These are phyloP conservation scores for Westerdykella aurantiaca DNA, from an alignment of 2,329 filamentous ascomycete species.

Conservation along the genomic window DNA sequence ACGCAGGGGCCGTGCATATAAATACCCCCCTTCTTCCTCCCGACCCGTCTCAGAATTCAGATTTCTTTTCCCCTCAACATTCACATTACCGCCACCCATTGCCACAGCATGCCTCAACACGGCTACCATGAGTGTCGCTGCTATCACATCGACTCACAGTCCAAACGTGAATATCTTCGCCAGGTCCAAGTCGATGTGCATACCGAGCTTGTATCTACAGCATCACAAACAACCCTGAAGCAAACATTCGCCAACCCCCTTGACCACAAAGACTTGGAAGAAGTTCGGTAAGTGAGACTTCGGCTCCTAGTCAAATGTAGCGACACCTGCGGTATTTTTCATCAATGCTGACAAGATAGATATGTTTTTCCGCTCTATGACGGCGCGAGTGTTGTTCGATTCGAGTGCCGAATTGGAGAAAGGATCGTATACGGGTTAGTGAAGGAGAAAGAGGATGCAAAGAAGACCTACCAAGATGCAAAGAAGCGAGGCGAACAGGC, in stretches of 20 bases:
- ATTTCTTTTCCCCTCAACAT: neutral
- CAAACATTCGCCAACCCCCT: slow-evolving; percentile 58
- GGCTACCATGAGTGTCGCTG: slow-evolving; percentile 11
- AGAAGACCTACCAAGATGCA: slow-evolving; percentile 53
- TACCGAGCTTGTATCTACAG: slow-evolving; percentile 53
- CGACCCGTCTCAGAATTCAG: neutral
- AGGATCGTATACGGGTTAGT: slow-evolving; percentile 58
- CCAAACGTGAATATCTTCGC: slow-evolving; percentile 43
- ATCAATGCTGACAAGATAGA: slow-evolving; percentile 3
- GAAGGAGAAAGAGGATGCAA: slow-evolving; percentile 57
- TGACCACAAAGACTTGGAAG: slow-evolving; percentile 37
- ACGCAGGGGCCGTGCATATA: neutral
- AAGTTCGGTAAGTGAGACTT: slow-evolving; percentile 40
- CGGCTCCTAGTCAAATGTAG: neutral
- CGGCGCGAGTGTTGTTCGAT: slow-evolving; percentile 61
- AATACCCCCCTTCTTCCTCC: neutral
- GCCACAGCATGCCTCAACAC: neutral
- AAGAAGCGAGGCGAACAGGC: slow-evolving; percentile 54
- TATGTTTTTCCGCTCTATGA: slow-evolving; percentile 68
- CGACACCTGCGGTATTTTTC: neutral
- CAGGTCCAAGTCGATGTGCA: slow-evolving; percentile 53
- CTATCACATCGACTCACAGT: slow-evolving; percentile 8
- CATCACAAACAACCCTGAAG: slow-evolving; percentile 44
- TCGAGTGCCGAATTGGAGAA: slow-evolving; percentile 56
- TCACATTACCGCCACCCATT: neutral